Evolutionary conservation across 805 yeast genomes (phyloP).

Genomic region (Suhomyces vadensis): DNA sequence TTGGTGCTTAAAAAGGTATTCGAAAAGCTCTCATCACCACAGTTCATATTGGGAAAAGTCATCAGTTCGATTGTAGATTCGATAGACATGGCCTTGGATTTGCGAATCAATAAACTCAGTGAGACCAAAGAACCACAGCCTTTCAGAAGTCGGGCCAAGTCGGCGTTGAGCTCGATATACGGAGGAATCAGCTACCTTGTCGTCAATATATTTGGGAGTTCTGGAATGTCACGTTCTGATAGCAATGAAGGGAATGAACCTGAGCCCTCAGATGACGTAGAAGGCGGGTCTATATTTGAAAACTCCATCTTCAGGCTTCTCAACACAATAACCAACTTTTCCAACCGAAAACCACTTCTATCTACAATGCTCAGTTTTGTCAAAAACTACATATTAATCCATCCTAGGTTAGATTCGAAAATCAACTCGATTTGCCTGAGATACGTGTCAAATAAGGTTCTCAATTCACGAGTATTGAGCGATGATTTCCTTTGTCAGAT

Average conservation of each 20-base stretch:
- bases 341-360: conserved; percentile 20
- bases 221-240: background rate
- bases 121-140: background rate
- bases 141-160: background rate
- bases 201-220: background rate
- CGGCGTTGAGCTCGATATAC: conserved; percentile 1
- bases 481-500: conserved; percentile 10
- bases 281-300: conserved; percentile 7
- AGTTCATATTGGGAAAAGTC: conserved; percentile 23
- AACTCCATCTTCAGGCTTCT: conserved; percentile 21
- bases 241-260: background rate
- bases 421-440: conserved; percentile 5
- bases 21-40: conserved; percentile 25
- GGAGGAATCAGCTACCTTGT: background rate
- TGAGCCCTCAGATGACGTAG: background rate
- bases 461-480: conserved; percentile 4
- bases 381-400: background rate
- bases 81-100: conserved; percentile 6
- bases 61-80: conserved; percentile 11
- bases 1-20: conserved; percentile 27
- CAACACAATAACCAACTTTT: conserved; percentile 19
- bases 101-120: background rate
- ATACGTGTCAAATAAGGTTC: conserved; percentile 11
- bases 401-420: conserved; percentile 7
- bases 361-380: conserved; percentile 10